Conservation (phyloP, 2,329 filamentous ascomycete species). For the Aspergillus quadrilineatus region DNA sequence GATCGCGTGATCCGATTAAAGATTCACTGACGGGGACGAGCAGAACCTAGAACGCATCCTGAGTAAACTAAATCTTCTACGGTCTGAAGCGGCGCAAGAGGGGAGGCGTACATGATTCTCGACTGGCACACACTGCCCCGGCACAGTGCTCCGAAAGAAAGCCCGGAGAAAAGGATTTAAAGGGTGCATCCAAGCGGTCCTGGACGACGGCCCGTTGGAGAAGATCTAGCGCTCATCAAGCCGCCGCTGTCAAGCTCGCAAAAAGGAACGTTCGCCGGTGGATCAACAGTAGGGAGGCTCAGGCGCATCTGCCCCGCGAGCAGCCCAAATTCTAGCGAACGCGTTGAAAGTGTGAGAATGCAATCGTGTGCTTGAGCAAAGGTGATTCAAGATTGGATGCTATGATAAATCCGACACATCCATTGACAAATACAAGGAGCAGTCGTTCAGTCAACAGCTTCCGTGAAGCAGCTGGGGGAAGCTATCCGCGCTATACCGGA, state of each 20-base stretch:
- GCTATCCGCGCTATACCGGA: constrained; percentile 33
- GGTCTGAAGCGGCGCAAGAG: neutral
- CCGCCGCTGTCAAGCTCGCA: constrained; percentile 27
- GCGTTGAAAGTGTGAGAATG: neutral
- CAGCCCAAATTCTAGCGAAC: constrained; percentile 9
- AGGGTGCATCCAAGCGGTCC: constrained; percentile 79
- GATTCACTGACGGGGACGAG: constrained; percentile 92
- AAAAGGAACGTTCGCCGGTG: constrained; percentile 25
- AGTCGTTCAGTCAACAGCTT: constrained; percentile 21
- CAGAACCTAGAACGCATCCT: constrained; percentile 59
- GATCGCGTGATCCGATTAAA: constrained; percentile 81
- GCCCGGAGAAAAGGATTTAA: constrained; percentile 97
- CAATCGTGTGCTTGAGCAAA: neutral
- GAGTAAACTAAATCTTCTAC: constrained; percentile 14
- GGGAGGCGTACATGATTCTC: constrained; percentile 69
- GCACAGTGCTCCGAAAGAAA: constrained; percentile 96
- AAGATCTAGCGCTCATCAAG: constrained; percentile 40
- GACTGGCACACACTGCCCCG: constrained; percentile 84
- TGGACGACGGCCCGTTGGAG: constrained; percentile 40
- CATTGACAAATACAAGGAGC: constrained; percentile 7
- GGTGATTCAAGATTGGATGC: neutral
- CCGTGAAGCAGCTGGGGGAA: constrained; percentile 25
- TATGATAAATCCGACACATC: constrained; percentile 1
- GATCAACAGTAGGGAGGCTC: constrained; percentile 32
- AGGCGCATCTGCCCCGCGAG: constrained; percentile 29